Percentiles rank a stretch among this genome's conserved stretches.
These are phyloP conservation scores for Leptographium radiaticola DNA, from an alignment of 2,329 filamentous ascomycete species.

Conservation along the genomic window DNA sequence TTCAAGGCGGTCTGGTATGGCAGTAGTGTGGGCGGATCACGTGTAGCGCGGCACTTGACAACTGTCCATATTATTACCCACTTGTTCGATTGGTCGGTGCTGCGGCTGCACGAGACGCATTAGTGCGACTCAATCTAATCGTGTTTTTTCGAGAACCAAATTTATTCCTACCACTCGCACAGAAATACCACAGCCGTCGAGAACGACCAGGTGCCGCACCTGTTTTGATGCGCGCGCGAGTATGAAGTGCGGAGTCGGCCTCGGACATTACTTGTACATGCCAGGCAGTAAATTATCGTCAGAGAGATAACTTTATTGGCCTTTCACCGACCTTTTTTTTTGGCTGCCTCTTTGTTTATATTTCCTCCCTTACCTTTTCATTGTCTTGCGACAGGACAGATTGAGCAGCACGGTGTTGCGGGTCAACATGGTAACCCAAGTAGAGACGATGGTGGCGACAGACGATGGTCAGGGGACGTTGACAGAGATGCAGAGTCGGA, in stretches of 20 bases:
- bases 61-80: too few species aligned
- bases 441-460: constrained; percentile 3
- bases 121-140: not conserved
- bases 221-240: not conserved
- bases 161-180: not conserved
- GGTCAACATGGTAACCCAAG: constrained; percentile 11
- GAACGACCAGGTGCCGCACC: not conserved
- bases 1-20: too few species aligned
- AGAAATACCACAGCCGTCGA: not conserved
- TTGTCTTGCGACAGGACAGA: not conserved
- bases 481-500: constrained; percentile 40
- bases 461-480: constrained; percentile 5
- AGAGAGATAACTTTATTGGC: not conserved
- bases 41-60: too few species aligned
- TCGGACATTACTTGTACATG: not conserved
- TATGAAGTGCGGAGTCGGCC: not conserved
- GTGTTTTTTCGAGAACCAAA: not conserved
- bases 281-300: not conserved
- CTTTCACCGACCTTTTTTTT: not conserved
- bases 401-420: not conserved
- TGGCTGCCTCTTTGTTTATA: not conserved
- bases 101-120: not conserved
- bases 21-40: too few species aligned
- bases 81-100: not conserved
- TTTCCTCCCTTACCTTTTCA: not conserved